A percentile compares a stretch with the other conserved stretches of the same genome.
Conservation (phyloP, 2,329 filamentous ascomycete species). For the Ascocoryne sarcoides region DNA sequence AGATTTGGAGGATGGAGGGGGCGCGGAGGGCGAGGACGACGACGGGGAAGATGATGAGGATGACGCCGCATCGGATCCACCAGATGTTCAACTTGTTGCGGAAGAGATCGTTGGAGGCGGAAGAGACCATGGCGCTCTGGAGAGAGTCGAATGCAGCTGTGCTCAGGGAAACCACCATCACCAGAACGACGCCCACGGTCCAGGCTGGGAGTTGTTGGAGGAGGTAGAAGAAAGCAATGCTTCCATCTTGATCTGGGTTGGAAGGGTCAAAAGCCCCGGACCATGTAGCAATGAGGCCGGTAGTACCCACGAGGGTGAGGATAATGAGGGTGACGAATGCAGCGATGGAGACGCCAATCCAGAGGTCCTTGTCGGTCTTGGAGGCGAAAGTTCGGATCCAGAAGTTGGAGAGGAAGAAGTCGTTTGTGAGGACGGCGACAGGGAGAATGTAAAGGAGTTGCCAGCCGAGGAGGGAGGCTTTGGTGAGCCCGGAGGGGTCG, state of each 20-base stretch:
- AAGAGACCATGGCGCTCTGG: conserved; percentile 79
- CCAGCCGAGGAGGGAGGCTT: conserved; percentile 67
- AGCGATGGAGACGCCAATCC: conserved; percentile 64
- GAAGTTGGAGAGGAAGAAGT: conserved; percentile 78
- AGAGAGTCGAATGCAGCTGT: conserved; percentile 74
- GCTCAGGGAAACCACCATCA: conserved; percentile 71
- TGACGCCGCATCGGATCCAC: conserved; percentile 60
- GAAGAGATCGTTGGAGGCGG: conserved; percentile 76
- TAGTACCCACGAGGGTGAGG: conserved; percentile 61
- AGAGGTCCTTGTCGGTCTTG: conserved; percentile 68
- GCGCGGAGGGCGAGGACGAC: conserved; percentile 66
- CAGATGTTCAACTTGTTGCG: conserved; percentile 71
- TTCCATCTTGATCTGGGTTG: conserved; percentile 52
- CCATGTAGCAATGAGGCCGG: conserved; percentile 71
- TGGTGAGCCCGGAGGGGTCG: conserved; percentile 58
- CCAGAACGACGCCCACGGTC: conserved; percentile 74
- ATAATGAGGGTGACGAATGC: conserved; percentile 57
- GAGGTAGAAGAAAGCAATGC: conserved; percentile 66
- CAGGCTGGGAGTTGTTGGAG: conserved; percentile 64
- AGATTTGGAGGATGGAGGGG: conserved; percentile 70
- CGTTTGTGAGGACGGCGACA: conserved; percentile 71
- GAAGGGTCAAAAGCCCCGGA: conserved; percentile 57
- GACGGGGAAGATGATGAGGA: conserved; percentile 65
- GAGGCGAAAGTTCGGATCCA: conserved; percentile 81
- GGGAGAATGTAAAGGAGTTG: conserved; percentile 80